phyloP scores from a whole-genome alignment of 2,329 filamentous ascomycete species.

The Eutypa lata region DNA sequence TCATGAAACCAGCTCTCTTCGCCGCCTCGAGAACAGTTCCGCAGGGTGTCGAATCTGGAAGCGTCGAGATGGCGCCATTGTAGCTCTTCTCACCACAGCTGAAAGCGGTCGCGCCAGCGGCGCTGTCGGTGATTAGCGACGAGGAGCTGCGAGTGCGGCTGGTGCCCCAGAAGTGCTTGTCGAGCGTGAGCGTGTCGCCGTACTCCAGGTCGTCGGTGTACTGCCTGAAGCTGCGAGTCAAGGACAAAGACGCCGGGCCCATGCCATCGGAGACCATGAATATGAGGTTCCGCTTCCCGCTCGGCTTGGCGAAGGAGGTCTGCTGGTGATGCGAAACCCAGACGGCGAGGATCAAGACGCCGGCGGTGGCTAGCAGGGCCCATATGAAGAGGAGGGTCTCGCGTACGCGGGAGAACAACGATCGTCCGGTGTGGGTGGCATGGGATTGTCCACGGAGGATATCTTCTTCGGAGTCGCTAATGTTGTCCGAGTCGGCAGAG shows the following conservation, averaged over 20 bases:
- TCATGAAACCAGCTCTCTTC: constrained; percentile 86
- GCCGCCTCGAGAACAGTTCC: constrained; percentile 92
- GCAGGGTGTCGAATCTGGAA: constrained; percentile 82
- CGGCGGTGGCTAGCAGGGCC: constrained; percentile 76
- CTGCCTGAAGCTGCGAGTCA: constrained; percentile 87
- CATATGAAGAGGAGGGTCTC: constrained; percentile 77
- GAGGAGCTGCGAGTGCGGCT: constrained; percentile 82
- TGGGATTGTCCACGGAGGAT: constrained; percentile 28
- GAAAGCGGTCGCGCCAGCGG: constrained; percentile 96
- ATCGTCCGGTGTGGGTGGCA: constrained; percentile 17
- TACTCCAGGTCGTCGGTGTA: constrained; percentile 68
- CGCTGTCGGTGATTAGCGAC: constrained; percentile 89
- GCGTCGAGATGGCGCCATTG: constrained; percentile 89
- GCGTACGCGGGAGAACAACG: constrained; percentile 47
- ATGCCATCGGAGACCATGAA: constrained; percentile 99
- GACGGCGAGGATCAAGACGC: constrained; percentile 78
- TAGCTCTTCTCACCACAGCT: constrained; percentile 92
- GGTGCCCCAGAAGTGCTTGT: constrained; percentile 86
- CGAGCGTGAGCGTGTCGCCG: constrained; percentile 74
- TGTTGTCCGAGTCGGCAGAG: constrained; percentile 5
- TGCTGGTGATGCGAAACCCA: constrained; percentile 68
- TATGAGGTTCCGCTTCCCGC: constrained; percentile 84
- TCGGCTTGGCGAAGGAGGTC: constrained; percentile 35
- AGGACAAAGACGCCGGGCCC: constrained; percentile 84
- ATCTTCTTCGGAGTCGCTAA: constrained; percentile 32